These are phyloP conservation scores for Mixia osmundae DNA, from an alignment of 1,284 basidiomycete species.

Conservation along the genomic window DNA sequence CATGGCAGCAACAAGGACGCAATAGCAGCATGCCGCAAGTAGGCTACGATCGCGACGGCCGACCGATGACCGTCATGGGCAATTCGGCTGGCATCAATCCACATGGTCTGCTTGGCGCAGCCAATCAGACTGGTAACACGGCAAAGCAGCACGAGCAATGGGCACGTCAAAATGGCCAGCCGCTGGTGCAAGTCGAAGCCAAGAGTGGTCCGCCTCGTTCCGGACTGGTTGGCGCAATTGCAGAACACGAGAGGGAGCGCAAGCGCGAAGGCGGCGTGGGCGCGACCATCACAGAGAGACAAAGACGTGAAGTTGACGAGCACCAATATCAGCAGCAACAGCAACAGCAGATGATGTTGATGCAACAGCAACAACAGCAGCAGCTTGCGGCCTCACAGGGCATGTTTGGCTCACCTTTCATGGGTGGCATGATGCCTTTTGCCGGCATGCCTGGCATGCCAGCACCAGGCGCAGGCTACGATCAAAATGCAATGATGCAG, in stretches of 20 bases:
- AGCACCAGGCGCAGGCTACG: conserved; percentile 13
- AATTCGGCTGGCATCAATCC: conserved; percentile 32
- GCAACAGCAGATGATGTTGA: conserved; percentile 32
- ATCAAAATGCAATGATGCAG: conserved; percentile 10
- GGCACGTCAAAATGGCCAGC: conserved; percentile 66
- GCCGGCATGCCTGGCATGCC: conserved; percentile 12
- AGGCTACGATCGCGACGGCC: neutral
- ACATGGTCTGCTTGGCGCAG: conserved; percentile 79
- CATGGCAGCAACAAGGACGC: neutral
- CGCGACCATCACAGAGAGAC: conserved; percentile 77
- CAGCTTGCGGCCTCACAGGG: no score
- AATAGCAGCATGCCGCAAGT: neutral
- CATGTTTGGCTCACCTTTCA: conserved; percentile 16
- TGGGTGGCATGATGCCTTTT: conserved; percentile 16
- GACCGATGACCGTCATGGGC: no score
- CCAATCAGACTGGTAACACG: conserved; percentile 79
- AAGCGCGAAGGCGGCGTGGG: conserved; percentile 86
- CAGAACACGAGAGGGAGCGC: conserved; percentile 76
- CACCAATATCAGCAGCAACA: conserved; percentile 78
- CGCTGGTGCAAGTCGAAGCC: conserved; percentile 74
- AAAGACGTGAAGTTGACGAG: conserved; percentile 51
- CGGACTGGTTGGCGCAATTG: conserved; percentile 83
- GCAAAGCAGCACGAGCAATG: conserved; percentile 84
- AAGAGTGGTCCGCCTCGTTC: conserved; percentile 90
- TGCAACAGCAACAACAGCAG: no score